These are phyloP conservation scores for Curvularia hawaiiensis DNA, from an alignment of 2,329 filamentous ascomycete genomes.

Conservation along the genomic window DNA sequence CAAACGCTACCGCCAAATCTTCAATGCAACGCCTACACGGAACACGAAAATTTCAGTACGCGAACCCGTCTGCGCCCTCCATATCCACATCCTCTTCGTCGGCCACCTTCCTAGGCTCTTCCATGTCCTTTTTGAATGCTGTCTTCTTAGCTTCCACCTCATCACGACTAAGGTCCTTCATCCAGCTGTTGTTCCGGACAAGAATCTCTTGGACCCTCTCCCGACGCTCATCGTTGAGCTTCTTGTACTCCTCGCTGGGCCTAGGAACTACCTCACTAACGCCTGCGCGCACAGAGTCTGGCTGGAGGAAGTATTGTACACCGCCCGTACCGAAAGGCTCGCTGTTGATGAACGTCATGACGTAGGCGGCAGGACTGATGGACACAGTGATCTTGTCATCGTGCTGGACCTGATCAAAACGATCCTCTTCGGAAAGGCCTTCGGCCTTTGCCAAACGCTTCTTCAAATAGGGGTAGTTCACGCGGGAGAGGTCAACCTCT, in stretches of 20 bases:
- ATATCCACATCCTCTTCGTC: conserved; percentile 43
- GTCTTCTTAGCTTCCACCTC: conserved; percentile 53
- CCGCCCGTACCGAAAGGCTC: conserved; percentile 41
- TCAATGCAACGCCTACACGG: neutral
- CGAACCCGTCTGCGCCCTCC: conserved; percentile 29
- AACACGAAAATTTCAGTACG: conserved; percentile 2
- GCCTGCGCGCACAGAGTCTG: conserved; percentile 41
- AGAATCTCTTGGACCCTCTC: conserved; percentile 50
- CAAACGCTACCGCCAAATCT: conserved; percentile 4
- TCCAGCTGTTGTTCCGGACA: conserved; percentile 53
- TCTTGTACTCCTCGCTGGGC: conserved; percentile 41
- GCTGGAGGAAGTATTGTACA: conserved; percentile 50
- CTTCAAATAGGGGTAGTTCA: conserved; percentile 51
- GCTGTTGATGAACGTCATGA: conserved; percentile 51
- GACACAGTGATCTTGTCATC: conserved; percentile 53
- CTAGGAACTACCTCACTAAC: conserved; percentile 42
- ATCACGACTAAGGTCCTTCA: conserved; percentile 53
- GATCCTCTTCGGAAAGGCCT: conserved; percentile 40
- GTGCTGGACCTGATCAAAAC: conserved; percentile 37
- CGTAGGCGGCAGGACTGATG: conserved; percentile 52
- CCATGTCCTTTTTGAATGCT: conserved; percentile 40
- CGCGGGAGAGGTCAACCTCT: conserved; percentile 41
- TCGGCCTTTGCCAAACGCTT: conserved; percentile 46
- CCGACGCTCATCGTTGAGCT: conserved; percentile 35
- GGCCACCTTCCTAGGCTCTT: conserved; percentile 26